A percentile compares a stretch with the other conserved stretches of the same genome.
Evolutionary conservation across 257 asterid species (phyloP).

Genomic region (Pogostemon cablin): DNA sequence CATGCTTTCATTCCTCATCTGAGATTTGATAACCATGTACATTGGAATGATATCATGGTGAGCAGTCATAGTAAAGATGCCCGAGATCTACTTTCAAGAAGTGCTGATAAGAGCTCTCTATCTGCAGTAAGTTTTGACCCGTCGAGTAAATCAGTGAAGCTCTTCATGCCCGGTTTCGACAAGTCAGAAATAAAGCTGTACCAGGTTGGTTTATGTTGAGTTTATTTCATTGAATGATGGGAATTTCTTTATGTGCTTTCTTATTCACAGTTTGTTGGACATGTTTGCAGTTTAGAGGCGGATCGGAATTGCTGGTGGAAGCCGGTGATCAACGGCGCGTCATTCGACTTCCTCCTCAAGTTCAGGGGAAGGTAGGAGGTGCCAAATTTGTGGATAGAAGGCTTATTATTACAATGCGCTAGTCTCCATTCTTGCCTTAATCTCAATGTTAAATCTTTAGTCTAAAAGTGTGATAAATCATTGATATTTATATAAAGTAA

Average conservation of each 20-base stretch:
- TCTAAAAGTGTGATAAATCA: neutral
- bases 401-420: conserved; percentile 72
- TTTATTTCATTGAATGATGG: neutral
- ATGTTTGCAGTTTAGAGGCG: conserved; percentile 82
- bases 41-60: conserved; percentile 64
- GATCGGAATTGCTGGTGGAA: conserved; percentile 86
- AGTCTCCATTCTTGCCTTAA: conserved; percentile 24
- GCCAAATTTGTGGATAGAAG: conserved; percentile 79
- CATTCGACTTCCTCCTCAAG: conserved; percentile 71
- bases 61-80: conserved; percentile 53
- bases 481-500: neutral
- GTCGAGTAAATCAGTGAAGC: conserved; percentile 64
- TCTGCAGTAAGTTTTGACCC: conserved; percentile 64
- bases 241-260: neutral
- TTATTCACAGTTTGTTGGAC: too few relatives aligned
- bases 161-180: conserved; percentile 97
- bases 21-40: conserved; percentile 35
- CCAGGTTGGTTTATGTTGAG: conserved; percentile 53
- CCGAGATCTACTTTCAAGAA: conserved; percentile 50
- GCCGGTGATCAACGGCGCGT: conserved; percentile 96
- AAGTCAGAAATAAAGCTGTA: conserved; percentile 96
- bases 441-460: neutral
- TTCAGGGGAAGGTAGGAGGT: conserved; percentile 90
- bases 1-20: conserved; percentile 62
- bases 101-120: conserved; percentile 31